Conservation (phyloP, 2,329 filamentous ascomycete species). For the Coniochaeta ligniaria region DNA sequence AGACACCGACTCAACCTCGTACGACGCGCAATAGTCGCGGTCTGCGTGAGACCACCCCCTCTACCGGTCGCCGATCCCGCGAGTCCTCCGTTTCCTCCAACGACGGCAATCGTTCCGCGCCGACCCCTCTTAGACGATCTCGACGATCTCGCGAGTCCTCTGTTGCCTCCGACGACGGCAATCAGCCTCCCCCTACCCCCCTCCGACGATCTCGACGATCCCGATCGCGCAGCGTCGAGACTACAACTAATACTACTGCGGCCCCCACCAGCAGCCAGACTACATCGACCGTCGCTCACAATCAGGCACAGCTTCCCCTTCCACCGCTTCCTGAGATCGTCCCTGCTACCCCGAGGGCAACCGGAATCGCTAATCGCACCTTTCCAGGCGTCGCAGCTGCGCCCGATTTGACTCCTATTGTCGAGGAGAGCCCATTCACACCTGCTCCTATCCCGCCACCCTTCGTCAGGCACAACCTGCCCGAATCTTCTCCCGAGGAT, state of each 20-base stretch:
- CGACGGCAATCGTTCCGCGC: background rate
- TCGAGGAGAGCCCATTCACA: background rate
- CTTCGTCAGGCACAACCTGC: background rate
- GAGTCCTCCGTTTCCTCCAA: background rate
- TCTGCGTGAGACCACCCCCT: conserved; percentile 4
- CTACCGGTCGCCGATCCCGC: background rate
- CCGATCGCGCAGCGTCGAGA: background rate
- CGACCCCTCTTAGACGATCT: background rate
- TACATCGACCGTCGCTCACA: background rate
- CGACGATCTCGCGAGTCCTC: background rate
- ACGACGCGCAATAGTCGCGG: conserved; percentile 16
- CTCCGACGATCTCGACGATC: background rate
- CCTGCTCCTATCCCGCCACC: background rate
- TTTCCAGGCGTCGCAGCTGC: background rate
- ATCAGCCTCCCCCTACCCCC: background rate
- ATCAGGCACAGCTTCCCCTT: background rate
- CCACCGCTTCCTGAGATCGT: background rate
- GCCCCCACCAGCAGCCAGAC: background rate
- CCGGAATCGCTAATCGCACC: background rate
- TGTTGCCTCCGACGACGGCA: background rate
- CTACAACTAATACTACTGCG: background rate
- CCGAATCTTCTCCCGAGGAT: background rate
- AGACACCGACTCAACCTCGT: conserved; percentile 6
- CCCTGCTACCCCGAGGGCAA: background rate
- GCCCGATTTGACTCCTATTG: background rate